Evolutionary conservation across 2,329 filamentous ascomycete species (phyloP), one percentile per base, ranked within the genome.

Genomic region (Claviceps sp.): DNA sequence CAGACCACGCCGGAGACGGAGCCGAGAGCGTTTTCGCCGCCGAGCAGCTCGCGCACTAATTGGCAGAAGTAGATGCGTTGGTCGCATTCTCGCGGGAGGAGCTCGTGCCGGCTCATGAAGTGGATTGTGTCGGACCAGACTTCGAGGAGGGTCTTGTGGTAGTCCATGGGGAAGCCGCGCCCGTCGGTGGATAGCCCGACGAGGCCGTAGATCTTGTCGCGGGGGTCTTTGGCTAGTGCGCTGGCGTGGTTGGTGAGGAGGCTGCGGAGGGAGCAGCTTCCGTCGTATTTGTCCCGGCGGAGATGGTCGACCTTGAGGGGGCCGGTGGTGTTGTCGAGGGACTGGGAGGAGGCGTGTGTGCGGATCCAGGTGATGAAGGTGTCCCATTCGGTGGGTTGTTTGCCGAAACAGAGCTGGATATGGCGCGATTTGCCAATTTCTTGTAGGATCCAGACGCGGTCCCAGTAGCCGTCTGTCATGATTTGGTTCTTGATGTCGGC

Each of bases 171-270:
- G 46, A 56, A 56, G 7, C 53, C 46, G 1, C 52, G 50, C 18
- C 52, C 54, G 45, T 57, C 56, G 4, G 55, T 56, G 18, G 54
- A 54, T 30, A 62, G 55, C 2, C 59, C 58, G 2, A 62, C 55
- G 9, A 60, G 54, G 26, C 59, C 60, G 52, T 61, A 62, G 11
- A 62, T 57, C 41, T 61, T 62, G 51, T 62, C 60, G 20, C 57
- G 52, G n/a, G 59, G 55, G 47, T 61, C 59, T 41, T 53, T 51
- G 54, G 49, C 52, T 11, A 49, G 43, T 7, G 56, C 54, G 1
- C 22, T 16, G 9, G 42, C 49, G 49, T 57, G 54, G 49, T 52
- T 48, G 22, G 49, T 37, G 46, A 56, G 50, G 7, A 56, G 52
- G 20, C 47, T 49, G 16, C 44, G 47, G 18, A 56, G 53, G 16